phyloP scores from a whole-genome alignment of 2,329 filamentous ascomycete species.

The Colletotrichum plurivorum region DNA sequence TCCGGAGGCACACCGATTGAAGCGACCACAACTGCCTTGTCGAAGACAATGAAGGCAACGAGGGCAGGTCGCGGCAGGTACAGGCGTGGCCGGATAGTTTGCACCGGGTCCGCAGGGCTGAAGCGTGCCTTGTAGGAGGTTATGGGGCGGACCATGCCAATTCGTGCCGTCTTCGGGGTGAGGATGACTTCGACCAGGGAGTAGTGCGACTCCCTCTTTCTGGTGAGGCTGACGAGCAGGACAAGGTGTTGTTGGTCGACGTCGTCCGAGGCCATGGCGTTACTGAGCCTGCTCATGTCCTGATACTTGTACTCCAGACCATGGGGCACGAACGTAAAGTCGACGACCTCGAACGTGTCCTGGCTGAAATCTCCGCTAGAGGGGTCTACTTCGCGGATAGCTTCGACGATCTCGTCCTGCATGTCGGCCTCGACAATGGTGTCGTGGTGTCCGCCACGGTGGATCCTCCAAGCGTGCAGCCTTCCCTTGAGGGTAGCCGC shows the following conservation, averaged over 20 bases:
- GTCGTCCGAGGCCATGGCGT: slow-evolving; percentile 64
- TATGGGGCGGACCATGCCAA: slow-evolving; percentile 79
- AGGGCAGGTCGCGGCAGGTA: slow-evolving; percentile 84
- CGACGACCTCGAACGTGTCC: slow-evolving; percentile 80
- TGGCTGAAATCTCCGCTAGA: slow-evolving; percentile 63
- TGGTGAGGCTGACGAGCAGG: slow-evolving; percentile 71
- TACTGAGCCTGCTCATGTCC: slow-evolving; percentile 65
- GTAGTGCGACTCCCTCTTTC: slow-evolving; percentile 72
- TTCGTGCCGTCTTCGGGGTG: slow-evolving; percentile 63
- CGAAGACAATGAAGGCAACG: slow-evolving; percentile 86
- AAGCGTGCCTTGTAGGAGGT: slow-evolving; percentile 73
- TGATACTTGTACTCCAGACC: slow-evolving; percentile 65
- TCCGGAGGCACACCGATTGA: slow-evolving; percentile 79
- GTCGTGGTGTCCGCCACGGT: slow-evolving; percentile 87
- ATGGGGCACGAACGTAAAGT: slow-evolving; percentile 80
- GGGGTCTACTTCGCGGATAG: slow-evolving; percentile 70
- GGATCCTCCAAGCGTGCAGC: slow-evolving; percentile 89
- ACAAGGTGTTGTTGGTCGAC: slow-evolving; percentile 71
- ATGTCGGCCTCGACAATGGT: slow-evolving; percentile 80
- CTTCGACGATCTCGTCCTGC: slow-evolving; percentile 73
- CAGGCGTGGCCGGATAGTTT: slow-evolving; percentile 71
- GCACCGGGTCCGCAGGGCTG: slow-evolving; percentile 56
- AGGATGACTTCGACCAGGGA: slow-evolving; percentile 81
- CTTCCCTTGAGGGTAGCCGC: slow-evolving; percentile 83
- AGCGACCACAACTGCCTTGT: slow-evolving; percentile 81